phyloP scores from a whole-genome alignment of 257 asterid species.

The Solanum piurae region DNA sequence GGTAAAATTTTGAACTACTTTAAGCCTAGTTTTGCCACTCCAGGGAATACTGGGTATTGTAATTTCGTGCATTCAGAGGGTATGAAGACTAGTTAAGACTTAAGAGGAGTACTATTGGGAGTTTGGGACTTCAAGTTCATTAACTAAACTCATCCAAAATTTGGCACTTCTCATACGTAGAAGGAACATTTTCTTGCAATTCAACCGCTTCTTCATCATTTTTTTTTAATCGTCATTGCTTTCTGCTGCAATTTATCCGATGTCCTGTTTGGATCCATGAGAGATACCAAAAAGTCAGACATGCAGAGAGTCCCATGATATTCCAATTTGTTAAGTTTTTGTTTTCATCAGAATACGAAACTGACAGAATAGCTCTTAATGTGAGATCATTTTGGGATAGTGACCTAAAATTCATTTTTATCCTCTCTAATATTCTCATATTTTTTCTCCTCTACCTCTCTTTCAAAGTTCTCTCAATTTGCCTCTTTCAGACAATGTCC shows the following conservation, averaged over 20 bases:
- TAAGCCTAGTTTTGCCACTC: not conserved
- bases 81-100: not conserved
- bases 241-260: not conserved
- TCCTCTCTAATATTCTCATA: not conserved
- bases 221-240: not conserved
- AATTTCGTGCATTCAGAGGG: not conserved
- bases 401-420: not conserved
- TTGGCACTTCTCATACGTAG: not conserved
- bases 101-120: not conserved
- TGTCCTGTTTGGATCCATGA: not conserved
- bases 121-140: not conserved
- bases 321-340: not conserved
- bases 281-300: not conserved
- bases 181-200: not conserved
- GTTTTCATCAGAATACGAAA: not conserved
- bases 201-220: not conserved
- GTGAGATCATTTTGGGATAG: not conserved
- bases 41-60: not conserved
- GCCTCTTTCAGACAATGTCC: not conserved
- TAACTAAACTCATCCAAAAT: not conserved
- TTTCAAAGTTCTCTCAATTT: not conserved
- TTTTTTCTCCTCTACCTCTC: not conserved
- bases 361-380: not conserved
- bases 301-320: not conserved
- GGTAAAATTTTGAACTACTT: not conserved